These are phyloP conservation scores for Pythium rishiriense DNA, from an alignment of 352 stramenopile genomes.

Conservation along the genomic window DNA sequence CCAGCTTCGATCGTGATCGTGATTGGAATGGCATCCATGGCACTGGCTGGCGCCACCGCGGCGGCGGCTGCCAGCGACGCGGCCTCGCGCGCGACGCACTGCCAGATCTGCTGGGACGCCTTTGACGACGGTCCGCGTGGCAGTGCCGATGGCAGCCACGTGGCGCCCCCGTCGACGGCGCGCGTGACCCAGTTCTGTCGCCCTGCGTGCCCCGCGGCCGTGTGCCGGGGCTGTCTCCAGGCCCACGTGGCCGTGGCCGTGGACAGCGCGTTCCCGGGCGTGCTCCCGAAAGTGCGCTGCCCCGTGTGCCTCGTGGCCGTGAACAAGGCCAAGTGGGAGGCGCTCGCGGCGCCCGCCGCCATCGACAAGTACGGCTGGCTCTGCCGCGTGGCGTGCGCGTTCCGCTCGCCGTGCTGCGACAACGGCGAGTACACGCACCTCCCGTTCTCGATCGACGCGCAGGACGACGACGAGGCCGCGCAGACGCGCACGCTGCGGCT, in stretches of 20 bases:
- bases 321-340: conserved; percentile 29
- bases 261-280: conserved; percentile 34
- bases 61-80: background rate
- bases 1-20: background rate
- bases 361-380: conserved; percentile 27
- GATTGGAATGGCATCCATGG: background rate
- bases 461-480: conserved; percentile 20
- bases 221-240: conserved; percentile 38
- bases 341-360: conserved; percentile 8
- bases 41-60: background rate
- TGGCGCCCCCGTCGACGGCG: background rate
- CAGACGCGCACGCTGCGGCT: conserved; percentile 19
- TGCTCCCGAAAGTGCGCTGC: conserved; percentile 44
- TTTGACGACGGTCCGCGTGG: background rate
- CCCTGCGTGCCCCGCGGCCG: conserved; percentile 26
- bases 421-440: conserved; percentile 30
- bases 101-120: conserved; percentile 46
- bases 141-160: background rate
- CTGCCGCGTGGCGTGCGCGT: conserved; percentile 24
- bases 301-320: conserved; percentile 38
- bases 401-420: conserved; percentile 31
- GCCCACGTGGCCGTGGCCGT: conserved; percentile 30
- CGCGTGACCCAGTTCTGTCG: conserved; percentile 33
- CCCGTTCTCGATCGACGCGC: conserved; percentile 19
- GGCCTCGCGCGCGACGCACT: conserved; percentile 3